phyloP scores from a whole-genome alignment of 495 filamentous ascomycete genomes.

The Neurospora terricola region DNA sequence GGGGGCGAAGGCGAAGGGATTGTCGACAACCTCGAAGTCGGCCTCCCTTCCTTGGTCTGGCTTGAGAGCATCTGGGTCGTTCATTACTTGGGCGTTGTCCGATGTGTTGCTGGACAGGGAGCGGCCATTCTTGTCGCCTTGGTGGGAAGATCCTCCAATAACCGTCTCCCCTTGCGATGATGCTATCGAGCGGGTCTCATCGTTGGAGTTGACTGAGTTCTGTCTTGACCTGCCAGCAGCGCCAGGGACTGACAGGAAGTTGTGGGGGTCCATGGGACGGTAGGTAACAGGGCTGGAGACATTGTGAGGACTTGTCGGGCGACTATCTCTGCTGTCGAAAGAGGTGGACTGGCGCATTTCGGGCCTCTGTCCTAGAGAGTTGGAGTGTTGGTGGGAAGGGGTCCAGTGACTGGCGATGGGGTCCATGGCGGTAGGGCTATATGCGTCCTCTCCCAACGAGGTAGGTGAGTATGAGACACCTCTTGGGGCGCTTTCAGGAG shows the following conservation, averaged over 20 bases:
- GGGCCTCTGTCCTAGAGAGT: slow-evolving; percentile 28
- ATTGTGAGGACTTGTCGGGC: slow-evolving; percentile 87
- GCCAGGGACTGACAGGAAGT: slow-evolving; percentile 41
- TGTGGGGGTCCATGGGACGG: slow-evolving; percentile 33
- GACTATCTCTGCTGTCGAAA: slow-evolving; percentile 65
- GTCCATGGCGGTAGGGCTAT: slow-evolving; percentile 34
- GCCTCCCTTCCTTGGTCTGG: slow-evolving; percentile 56
- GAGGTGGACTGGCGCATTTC: slow-evolving; percentile 53
- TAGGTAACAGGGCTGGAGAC: slow-evolving; percentile 58
- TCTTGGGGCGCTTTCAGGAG: slow-evolving; percentile 7
- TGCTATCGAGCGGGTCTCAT: slow-evolving; percentile 35
- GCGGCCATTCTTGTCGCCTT: slow-evolving; percentile 26
- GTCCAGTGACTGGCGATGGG: slow-evolving; percentile 34
- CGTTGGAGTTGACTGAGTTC: slow-evolving; percentile 44
- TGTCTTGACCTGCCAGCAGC: slow-evolving; percentile 37
- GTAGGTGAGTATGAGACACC: slow-evolving; percentile 29
- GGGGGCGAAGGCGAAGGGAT: slow-evolving; percentile 60
- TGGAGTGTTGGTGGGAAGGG: slow-evolving; percentile 31
- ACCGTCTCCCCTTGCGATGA: slow-evolving; percentile 36
- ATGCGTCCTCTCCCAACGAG: slow-evolving; percentile 34
- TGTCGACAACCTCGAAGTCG: slow-evolving; percentile 56
- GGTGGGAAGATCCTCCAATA: slow-evolving; percentile 23
- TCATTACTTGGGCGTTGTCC: slow-evolving; percentile 40
- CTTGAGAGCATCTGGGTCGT: slow-evolving; percentile 44
- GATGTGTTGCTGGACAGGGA: slow-evolving; percentile 17